Base-by-base conservation (phyloP, 163 green algal species). In the Chlamydomonas reinhardtii region DNA sequence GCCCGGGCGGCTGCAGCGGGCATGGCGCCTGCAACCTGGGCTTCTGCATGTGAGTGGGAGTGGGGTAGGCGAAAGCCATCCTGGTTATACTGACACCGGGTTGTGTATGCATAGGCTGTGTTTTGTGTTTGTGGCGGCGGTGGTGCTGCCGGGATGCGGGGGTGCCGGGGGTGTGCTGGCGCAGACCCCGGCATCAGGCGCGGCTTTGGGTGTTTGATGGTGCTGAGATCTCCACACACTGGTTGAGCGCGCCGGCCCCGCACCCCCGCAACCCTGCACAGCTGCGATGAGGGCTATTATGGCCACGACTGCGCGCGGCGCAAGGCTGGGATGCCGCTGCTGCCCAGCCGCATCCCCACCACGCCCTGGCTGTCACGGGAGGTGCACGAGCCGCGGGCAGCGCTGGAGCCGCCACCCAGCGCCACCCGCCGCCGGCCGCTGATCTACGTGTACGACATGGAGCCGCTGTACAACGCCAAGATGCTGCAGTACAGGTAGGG, bases 401-500 rank as follows among this genome's bases (percentile, higher is more conserved):
- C 90, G 5, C 24, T 83, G 37, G 71, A 87, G 22, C 74, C 84
- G 12, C 78, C 87, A 2, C 75, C 87, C 2, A 14, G 1, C 32
- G 32, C 52, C 35, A 84, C 66, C 14, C 88, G 91, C 73, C 80
- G 80, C 35, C 91, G 92, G 8, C 94, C 94, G 19, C 83, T 94
- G 48, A 94, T 97, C 43, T 97, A 94, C 70, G 88, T 97, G 32
- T 96, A 97, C 70, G 94, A 97, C 74, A 88, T 97, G 88, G 92
- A 94, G 34, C 61, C 91, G 19, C 82, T 91, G 65, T 96, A 92
- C 90, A 91, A 92, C 37, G 72, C 56, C 32, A 91, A 91, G 1
- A 76, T 96, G 72, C 76, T 96, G 70, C 92, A 97, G 88, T 96
- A 95, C 84, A 88, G 88, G 88, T 88, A 32, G 2, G 22, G 1